Percentiles rank a stretch among this genome's conserved stretches.
phyloP scores from a whole-genome alignment of 805 yeast species.

The Saccharomycopsis fibuligera region DNA sequence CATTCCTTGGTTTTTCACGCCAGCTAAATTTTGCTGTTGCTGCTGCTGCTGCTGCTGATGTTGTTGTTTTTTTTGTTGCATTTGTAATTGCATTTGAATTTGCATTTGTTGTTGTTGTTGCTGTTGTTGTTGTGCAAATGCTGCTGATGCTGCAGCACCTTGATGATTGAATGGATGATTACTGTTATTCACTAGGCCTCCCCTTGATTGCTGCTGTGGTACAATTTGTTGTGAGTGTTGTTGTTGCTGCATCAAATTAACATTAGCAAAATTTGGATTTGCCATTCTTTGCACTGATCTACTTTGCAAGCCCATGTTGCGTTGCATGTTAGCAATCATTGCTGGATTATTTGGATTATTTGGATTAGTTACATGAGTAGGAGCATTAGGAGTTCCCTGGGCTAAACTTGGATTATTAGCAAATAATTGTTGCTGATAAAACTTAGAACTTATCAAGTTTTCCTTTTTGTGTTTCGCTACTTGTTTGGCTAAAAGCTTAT shows the following conservation, averaged over 20 bases:
- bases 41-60: conserved; percentile 1
- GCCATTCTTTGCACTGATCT: not conserved
- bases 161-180: no score
- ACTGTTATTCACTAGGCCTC: no score
- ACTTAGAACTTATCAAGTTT: not conserved
- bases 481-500: conserved; percentile 9
- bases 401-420: not conserved
- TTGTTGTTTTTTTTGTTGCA: not conserved
- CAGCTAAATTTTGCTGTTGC: not conserved
- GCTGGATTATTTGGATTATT: not conserved
- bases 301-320: not conserved
- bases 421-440: conserved; percentile 1
- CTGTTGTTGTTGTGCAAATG: conserved; percentile 1
- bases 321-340: not conserved
- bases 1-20: no score
- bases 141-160: no score
- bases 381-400: not conserved
- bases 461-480: not conserved
- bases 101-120: conserved; percentile 1
- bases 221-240: no score
- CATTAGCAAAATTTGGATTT: not conserved
- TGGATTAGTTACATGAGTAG: not conserved
- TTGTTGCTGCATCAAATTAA: not conserved
- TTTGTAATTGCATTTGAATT: not conserved
- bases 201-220: not conserved